phyloP scores from a whole-genome alignment of 2,329 filamentous ascomycete genomes.

The Ceratocystis ficicola region DNA sequence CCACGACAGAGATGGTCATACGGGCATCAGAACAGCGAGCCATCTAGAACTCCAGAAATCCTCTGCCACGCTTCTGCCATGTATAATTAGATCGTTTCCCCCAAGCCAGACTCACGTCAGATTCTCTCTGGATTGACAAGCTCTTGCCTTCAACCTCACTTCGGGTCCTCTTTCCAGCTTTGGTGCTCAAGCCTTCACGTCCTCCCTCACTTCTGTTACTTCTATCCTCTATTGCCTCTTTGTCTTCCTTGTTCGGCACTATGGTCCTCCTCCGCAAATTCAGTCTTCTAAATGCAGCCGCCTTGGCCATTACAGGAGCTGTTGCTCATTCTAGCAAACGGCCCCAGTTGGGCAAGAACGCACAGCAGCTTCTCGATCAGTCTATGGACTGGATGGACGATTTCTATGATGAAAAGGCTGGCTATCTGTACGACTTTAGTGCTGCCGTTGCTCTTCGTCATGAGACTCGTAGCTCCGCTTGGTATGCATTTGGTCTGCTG shows the following conservation, averaged over 20 bases:
- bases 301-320: not conserved
- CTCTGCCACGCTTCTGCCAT: not conserved
- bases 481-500: conserved; percentile 48
- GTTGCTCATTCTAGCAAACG: conserved; percentile 9
- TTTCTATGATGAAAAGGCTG: conserved; percentile 40
- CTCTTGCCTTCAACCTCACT: not conserved
- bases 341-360: conserved; percentile 14
- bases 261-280: conserved; percentile 8
- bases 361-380: conserved; percentile 32
- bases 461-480: conserved; percentile 44
- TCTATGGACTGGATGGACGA: conserved; percentile 45
- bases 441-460: conserved; percentile 38
- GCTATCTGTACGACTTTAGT: conserved; percentile 42
- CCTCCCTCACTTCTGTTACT: not conserved
- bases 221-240: not conserved
- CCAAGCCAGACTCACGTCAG: not conserved
- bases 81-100: conserved; percentile 6
- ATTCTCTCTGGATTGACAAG: not conserved
- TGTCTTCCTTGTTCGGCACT: not conserved
- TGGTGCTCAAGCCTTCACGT: not conserved
- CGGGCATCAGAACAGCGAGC: not conserved
- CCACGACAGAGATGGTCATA: not conserved
- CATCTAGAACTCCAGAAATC: not conserved
- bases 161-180: not conserved
- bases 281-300: conserved; percentile 10